A percentile compares a stretch with the other conserved stretches of the same genome.
Conservation (phyloP, 345 rosid species). For the Eucalyptus microcorys region DNA sequence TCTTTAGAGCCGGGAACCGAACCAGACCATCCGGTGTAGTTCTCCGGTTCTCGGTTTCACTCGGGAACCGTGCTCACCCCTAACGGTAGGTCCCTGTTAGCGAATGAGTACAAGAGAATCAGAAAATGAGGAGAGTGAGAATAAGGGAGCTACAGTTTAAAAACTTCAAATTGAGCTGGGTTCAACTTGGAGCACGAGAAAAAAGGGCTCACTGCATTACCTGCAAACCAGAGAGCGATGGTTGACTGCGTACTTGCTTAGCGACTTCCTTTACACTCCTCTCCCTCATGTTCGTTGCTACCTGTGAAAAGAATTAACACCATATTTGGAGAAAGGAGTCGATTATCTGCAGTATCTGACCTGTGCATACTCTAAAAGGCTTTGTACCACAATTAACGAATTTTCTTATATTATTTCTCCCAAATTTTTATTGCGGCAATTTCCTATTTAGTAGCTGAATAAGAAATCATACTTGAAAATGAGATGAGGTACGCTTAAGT, state of each 20-base stretch:
- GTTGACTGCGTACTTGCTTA: constrained; percentile 54
- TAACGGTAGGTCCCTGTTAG: constrained; percentile 69
- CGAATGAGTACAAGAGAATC: background rate
- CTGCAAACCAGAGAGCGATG: constrained; percentile 82
- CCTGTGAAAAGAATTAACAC: constrained; percentile 24
- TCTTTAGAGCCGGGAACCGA: no score
- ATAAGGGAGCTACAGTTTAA: background rate
- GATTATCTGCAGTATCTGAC: background rate
- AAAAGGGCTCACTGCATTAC: constrained; percentile 3
- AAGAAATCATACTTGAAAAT: background rate
- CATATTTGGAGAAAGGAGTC: background rate
- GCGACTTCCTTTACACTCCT: constrained; percentile 76
- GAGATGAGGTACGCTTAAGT: background rate
- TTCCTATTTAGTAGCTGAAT: background rate
- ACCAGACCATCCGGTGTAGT: no score
- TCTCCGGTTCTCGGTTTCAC: no score
- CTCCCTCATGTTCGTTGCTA: constrained; percentile 92
- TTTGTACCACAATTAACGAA: background rate
- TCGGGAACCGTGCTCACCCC: no score
- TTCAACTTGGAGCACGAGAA: background rate
- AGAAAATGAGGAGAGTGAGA: background rate
- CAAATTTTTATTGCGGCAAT: background rate
- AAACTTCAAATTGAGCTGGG: background rate
- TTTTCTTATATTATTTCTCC: background rate
- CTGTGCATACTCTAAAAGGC: background rate